Conservation (phyloP, 768 basidiomycete genomes). For the Boletus insuetus region DNA sequence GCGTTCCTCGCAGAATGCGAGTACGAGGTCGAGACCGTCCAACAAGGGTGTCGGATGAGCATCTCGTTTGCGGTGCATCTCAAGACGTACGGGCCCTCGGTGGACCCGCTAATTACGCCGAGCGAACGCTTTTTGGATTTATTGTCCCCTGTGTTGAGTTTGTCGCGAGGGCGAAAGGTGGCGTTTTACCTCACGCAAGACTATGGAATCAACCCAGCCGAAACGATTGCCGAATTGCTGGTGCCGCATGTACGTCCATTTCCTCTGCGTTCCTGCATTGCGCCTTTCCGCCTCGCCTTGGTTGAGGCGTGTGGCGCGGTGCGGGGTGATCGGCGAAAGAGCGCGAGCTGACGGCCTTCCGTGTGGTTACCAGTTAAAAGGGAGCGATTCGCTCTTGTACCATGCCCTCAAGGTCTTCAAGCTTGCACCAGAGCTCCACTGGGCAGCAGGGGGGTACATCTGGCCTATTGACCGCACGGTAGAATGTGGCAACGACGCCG, state of each 20-base stretch:
- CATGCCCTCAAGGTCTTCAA: slow-evolving; percentile 77
- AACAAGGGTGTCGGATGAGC: slow-evolving; percentile 65
- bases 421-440: slow-evolving; percentile 69
- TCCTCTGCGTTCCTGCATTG: slow-evolving; percentile 8
- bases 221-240: slow-evolving; percentile 64
- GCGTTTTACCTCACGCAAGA: slow-evolving; percentile 70
- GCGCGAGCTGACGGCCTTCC: slow-evolving; percentile 10
- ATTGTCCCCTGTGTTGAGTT: slow-evolving; percentile 67
- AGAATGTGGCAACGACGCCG: slow-evolving; percentile 52
- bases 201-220: slow-evolving; percentile 68
- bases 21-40: slow-evolving; percentile 68
- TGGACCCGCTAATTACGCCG: slow-evolving; percentile 67
- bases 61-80: slow-evolving; percentile 72
- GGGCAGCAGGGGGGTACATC: slow-evolving; percentile 80
- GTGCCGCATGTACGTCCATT: slow-evolving; percentile 59
- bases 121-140: slow-evolving; percentile 73
- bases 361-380: slow-evolving; percentile 56
- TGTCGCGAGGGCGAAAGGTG: slow-evolving; percentile 66
- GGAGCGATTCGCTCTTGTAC: slow-evolving; percentile 71
- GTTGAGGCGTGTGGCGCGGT: not conserved
- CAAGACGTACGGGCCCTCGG: slow-evolving; percentile 61
- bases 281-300: slow-evolving; percentile 2
- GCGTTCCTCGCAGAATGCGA: slow-evolving; percentile 75
- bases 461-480: slow-evolving; percentile 75
- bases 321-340: slow-evolving; percentile 10